Evolutionary conservation across 2,329 filamentous ascomycete species (phyloP), one percentile per base, ranked within the genome.

Genomic region (Pyrenochaeta sp.): DNA sequence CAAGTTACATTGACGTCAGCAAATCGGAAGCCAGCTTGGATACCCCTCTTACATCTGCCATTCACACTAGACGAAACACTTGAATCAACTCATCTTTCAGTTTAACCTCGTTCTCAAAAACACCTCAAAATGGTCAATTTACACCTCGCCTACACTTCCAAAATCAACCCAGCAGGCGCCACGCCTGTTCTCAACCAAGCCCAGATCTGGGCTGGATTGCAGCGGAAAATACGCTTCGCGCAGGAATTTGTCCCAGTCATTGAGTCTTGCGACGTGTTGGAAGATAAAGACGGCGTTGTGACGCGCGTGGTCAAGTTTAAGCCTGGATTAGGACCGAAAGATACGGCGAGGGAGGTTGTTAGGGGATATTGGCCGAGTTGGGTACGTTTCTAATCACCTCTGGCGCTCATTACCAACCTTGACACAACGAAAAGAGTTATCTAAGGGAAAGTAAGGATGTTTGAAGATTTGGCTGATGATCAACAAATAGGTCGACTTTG

Each of bases 211-310:
- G 68, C 72, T 5, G 81, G 80, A 13, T 75, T 84, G 12, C 77
- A 81, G 57, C 73, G 77, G 58, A 83, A 83, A 67, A 79, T 82
- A 61, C 77, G 79, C 4, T 72, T 75, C 55, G 78, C 80, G 5
- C 72, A 82, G 42, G 79, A 81, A 53, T 84, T 83, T 59, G 79
- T 83, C 0, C 75, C 79, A 0, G 73, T 79, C 2, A 83, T 83
- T 55, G 64, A 65, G 10, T 65, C 57, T n/a, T 81, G 77, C 60
- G 69, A 76, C 27, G 78, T 83, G 0, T 44, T 82, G 0, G 62
- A 71, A 15, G 81, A 82, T 34, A 71, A 75, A 19, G 66, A 68
- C 8, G 75, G 74, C 44, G 66, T 71, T 1, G 71, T 79, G 9
- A 70, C 67, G 47, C 62, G 81, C 5, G 66, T 74, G 4, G 79